Percentiles rank a stretch among this genome's conserved stretches.
Conservation (phyloP, 495 filamentous ascomycete species). For the Opeltia flavorubescens region DNA sequence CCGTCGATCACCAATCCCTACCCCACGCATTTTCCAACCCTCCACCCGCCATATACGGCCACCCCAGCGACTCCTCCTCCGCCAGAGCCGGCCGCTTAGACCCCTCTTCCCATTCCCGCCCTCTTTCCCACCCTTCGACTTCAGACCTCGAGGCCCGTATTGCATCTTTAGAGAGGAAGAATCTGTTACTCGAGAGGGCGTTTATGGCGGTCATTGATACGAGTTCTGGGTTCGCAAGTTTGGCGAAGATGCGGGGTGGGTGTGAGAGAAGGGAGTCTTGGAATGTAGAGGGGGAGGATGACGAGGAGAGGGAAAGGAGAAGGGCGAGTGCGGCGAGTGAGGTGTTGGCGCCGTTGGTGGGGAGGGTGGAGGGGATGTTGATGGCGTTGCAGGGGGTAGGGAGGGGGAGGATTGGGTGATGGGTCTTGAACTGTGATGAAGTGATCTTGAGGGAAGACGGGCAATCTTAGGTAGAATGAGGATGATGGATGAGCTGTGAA, state of each 20-base stretch:
- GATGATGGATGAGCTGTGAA: too few species aligned
- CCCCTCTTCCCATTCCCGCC: neutral
- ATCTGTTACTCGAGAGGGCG: constrained; percentile 20
- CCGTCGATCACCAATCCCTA: neutral
- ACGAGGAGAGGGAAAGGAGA: neutral
- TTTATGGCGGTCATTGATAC: constrained; percentile 21
- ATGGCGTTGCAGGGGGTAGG: neutral
- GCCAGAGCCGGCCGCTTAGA: neutral
- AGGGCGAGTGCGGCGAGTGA: neutral
- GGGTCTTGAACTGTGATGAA: too few species aligned
- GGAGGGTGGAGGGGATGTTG: neutral
- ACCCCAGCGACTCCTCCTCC: neutral
- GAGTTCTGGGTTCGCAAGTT: neutral
- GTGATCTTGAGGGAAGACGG: too few species aligned
- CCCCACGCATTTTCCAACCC: neutral
- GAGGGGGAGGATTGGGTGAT: neutral
- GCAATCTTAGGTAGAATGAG: too few species aligned
- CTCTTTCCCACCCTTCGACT: neutral
- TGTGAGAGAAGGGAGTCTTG: neutral
- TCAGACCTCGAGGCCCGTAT: constrained; percentile 17
- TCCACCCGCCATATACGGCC: neutral
- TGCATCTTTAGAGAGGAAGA: constrained; percentile 22
- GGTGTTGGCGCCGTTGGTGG: neutral
- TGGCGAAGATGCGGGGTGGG: neutral
- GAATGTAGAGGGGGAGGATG: neutral